These are phyloP conservation scores for Penicillium sp. DNA, from an alignment of 2,329 filamentous ascomycete species.

Conservation along the genomic window DNA sequence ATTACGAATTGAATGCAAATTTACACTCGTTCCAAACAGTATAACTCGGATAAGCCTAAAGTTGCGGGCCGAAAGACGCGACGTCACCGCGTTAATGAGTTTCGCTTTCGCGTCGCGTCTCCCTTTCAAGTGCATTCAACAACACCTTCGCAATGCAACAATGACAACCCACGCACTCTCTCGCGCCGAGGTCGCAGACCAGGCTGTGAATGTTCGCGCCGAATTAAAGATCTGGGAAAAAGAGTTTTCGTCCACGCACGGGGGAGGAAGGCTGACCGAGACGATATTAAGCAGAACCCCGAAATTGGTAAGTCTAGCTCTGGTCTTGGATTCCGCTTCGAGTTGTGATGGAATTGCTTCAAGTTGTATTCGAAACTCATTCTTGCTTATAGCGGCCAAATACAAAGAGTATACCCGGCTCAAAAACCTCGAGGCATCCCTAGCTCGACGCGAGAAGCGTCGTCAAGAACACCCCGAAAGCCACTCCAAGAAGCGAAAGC, in stretches of 20 bases:
- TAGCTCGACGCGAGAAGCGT: constrained; percentile 18
- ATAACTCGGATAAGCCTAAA: too few species aligned
- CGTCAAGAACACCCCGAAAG: constrained; percentile 14
- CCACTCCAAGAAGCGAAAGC: constrained; percentile 31
- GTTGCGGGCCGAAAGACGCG: constrained; percentile 13
- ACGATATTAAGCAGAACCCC: constrained; percentile 46
- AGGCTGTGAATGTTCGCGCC: constrained; percentile 35
- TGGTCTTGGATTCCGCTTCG: neutral
- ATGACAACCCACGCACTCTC: constrained; percentile 24
- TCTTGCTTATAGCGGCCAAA: constrained; percentile 37
- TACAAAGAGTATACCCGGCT: constrained; percentile 46
- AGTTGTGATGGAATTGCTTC: neutral
- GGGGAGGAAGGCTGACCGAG: constrained; percentile 43
- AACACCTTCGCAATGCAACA: constrained; percentile 20
- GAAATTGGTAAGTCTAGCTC: constrained; percentile 36
- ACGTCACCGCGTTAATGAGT: constrained; percentile 31
- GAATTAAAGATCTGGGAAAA: constrained; percentile 48
- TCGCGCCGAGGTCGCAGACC: constrained; percentile 23
- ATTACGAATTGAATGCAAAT: too few species aligned
- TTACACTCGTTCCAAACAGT: too few species aligned
- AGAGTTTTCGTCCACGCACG: constrained; percentile 40
- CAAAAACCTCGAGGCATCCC: constrained; percentile 33
- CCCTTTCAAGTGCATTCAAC: constrained; percentile 1
- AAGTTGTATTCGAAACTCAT: too few species aligned
- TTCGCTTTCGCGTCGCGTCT: constrained; percentile 28